Percentiles rank a stretch among this genome's conserved stretches.
Conservation (phyloP, 2,329 filamentous ascomycete species). For the Sclerotinia borealis region DNA sequence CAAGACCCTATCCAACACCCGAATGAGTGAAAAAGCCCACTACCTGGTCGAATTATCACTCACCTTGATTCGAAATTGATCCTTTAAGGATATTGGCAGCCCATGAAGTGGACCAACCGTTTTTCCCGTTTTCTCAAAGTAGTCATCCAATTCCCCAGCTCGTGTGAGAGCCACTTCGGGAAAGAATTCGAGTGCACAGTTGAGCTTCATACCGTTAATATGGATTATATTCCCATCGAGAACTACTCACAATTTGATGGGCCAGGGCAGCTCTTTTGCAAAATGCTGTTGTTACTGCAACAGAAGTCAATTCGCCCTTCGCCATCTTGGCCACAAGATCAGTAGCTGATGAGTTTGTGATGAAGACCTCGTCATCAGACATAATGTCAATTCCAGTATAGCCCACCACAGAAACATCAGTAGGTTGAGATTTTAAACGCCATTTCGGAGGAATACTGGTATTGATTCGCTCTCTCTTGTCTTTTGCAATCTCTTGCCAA, state of each 20-base stretch:
- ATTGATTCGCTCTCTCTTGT: constrained; percentile 48
- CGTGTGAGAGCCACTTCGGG: constrained; percentile 41
- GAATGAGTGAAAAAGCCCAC: neutral
- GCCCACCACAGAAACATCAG: constrained; percentile 49
- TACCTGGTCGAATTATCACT: neutral
- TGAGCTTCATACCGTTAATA: constrained; percentile 18
- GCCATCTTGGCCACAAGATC: constrained; percentile 25
- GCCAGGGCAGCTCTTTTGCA: constrained; percentile 44
- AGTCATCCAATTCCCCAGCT: constrained; percentile 41
- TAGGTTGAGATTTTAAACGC: constrained; percentile 46
- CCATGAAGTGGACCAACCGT: constrained; percentile 57
- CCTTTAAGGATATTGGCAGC: constrained; percentile 52
- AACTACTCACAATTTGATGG: constrained; percentile 36
- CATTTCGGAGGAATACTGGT: constrained; percentile 51
- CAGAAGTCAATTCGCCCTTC: constrained; percentile 23
- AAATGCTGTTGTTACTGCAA: constrained; percentile 40
- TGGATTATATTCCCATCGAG: neutral
- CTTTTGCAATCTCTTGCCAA: constrained; percentile 46
- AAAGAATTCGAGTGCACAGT: constrained; percentile 42
- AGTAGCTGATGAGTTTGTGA: constrained; percentile 26
- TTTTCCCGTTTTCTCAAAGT: constrained; percentile 35
- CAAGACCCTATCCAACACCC: constrained; percentile 37
- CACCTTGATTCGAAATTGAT: constrained; percentile 54
- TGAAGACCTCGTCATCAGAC: constrained; percentile 40
- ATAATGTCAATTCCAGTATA: constrained; percentile 25